These are phyloP conservation scores for Pythium grandisporangium DNA, from an alignment of 352 stramenopile species.

Conservation along the genomic window DNA sequence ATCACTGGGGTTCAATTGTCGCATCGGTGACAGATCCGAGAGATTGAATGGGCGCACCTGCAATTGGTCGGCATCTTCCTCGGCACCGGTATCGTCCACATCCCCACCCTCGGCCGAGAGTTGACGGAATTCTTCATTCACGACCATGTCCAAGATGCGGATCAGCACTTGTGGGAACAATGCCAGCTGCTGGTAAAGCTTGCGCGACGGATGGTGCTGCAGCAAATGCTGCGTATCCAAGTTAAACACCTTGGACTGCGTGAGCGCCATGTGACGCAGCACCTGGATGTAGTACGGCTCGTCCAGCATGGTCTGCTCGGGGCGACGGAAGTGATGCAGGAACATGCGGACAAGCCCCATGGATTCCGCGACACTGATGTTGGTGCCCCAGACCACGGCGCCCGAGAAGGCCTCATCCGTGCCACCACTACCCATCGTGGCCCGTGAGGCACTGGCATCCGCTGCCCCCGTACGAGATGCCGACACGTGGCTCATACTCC, in stretches of 20 bases:
- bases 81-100: no score
- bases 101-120: slow-evolving; percentile 35
- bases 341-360: slow-evolving; percentile 89
- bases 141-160: slow-evolving; percentile 95
- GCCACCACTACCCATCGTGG: not conserved
- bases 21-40: slow-evolving; percentile 89
- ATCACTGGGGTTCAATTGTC: slow-evolving; percentile 94
- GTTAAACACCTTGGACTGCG: slow-evolving; percentile 84
- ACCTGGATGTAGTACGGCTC: slow-evolving; percentile 74
- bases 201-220: slow-evolving; percentile 63
- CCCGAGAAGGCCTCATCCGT: slow-evolving; percentile 52
- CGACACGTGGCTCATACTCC: slow-evolving; percentile 16
- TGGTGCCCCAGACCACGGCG: slow-evolving; percentile 91
- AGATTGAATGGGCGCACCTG: slow-evolving; percentile 98
- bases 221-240: slow-evolving; percentile 89
- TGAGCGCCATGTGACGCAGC: slow-evolving; percentile 66
- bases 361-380: slow-evolving; percentile 89
- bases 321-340: slow-evolving; percentile 71
- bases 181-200: slow-evolving; percentile 96
- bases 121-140: slow-evolving; percentile 85
- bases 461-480: slow-evolving; percentile 19
- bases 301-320: slow-evolving; percentile 19
- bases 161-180: slow-evolving; percentile 95
- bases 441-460: no score
- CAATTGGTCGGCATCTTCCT: slow-evolving; percentile 56